phyloP scores from a whole-genome alignment of 805 yeast species.

The Barnettozyma pratensis region DNA sequence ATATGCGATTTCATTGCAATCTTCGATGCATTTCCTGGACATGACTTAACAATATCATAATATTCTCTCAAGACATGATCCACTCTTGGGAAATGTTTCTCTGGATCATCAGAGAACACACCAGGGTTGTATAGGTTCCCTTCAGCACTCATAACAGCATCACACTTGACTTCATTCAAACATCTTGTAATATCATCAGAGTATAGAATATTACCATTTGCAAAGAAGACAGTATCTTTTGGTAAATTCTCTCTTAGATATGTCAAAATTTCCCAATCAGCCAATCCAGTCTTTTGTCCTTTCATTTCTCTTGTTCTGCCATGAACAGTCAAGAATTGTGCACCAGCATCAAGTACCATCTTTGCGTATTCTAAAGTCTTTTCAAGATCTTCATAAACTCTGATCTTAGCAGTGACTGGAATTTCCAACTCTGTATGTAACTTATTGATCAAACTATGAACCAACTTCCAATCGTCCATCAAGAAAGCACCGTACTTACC shows the following conservation, averaged over 20 bases:
- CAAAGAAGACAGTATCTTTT: slow-evolving; percentile 76
- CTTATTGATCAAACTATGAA: slow-evolving; percentile 62
- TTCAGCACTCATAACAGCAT: slow-evolving; percentile 97
- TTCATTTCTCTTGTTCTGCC: slow-evolving; percentile 97
- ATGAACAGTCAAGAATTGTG: slow-evolving; percentile 91
- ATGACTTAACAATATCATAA: slow-evolving; percentile 61
- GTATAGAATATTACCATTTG: slow-evolving; percentile 92
- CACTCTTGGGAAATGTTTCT: slow-evolving; percentile 76
- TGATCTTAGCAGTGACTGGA: slow-evolving; percentile 93
- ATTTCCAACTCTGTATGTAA: slow-evolving; percentile 70
- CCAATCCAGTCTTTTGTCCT: slow-evolving; percentile 93
- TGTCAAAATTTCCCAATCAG: slow-evolving; percentile 81
- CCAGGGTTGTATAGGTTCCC: slow-evolving; percentile 94
- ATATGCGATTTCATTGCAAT: slow-evolving; percentile 89
- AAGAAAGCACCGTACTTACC: slow-evolving; percentile 94
- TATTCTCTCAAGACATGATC: slow-evolving; percentile 82
- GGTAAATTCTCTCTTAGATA: slow-evolving; percentile 77
- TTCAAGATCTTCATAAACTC: slow-evolving; percentile 80
- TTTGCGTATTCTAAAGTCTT: slow-evolving; percentile 83
- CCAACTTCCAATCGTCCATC: slow-evolving; percentile 95
- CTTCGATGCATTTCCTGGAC: slow-evolving; percentile 56
- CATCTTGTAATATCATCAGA: slow-evolving; percentile 79
- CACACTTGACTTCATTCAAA: slow-evolving; percentile 57
- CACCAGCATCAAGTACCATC: slow-evolving; percentile 89
- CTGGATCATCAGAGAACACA: slow-evolving; percentile 62